Evolutionary conservation across 805 yeast species (phyloP).

Genomic region (Monosporozyma yasuniensis): DNA sequence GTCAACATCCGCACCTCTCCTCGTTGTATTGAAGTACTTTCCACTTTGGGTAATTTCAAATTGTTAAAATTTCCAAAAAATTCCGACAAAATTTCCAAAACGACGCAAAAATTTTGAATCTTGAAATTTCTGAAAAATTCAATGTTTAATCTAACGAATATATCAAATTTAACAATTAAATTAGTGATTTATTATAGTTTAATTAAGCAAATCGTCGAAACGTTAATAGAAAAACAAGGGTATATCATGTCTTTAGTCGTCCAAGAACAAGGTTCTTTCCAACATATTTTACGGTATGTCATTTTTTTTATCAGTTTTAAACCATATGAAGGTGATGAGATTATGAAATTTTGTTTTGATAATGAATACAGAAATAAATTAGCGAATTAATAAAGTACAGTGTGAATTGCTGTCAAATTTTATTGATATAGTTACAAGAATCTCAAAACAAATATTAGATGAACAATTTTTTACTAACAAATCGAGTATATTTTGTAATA

Average conservation of each 20-base stretch:
- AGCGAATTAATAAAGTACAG: background rate
- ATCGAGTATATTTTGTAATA: background rate
- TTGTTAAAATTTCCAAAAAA: background rate
- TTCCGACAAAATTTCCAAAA: background rate
- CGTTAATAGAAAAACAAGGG: background rate
- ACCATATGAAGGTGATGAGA: too few relatives aligned
- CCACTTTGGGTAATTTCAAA: background rate
- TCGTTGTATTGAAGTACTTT: background rate
- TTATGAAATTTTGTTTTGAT: too few relatives aligned
- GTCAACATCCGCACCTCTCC: background rate
- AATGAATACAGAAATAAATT: too few relatives aligned
- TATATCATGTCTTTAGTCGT: constrained; percentile 82
- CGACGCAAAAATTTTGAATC: background rate
- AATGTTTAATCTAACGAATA: background rate
- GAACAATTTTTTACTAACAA: background rate
- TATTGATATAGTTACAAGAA: too few relatives aligned
- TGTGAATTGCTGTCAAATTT: too few relatives aligned
- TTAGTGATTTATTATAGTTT: background rate
- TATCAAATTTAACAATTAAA: background rate
- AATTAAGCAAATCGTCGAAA: background rate
- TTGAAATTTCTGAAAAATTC: background rate
- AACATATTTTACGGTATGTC: constrained; percentile 99
- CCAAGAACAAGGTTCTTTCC: constrained; percentile 99
- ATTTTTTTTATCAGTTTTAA: background rate
- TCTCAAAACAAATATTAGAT: background rate